phyloP scores from a whole-genome alignment of 2,329 filamentous ascomycete genomes.

The Sporothrix inflata region DNA sequence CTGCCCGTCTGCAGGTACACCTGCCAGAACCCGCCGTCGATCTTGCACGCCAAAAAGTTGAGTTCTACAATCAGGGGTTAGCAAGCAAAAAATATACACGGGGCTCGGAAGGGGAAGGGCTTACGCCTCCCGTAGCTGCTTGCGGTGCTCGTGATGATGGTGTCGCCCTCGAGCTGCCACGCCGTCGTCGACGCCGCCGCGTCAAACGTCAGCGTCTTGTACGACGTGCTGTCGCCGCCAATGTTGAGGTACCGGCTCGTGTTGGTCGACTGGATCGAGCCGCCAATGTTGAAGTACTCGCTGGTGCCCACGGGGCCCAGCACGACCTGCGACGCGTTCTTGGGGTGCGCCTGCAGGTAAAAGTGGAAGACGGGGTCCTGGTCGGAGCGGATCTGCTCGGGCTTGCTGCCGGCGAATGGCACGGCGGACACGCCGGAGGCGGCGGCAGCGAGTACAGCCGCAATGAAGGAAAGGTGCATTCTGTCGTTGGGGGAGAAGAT shows the following conservation, averaged over 20 bases:
- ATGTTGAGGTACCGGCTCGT: constrained; percentile 54
- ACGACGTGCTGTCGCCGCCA: constrained; percentile 49
- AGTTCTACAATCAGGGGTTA: constrained; percentile 46
- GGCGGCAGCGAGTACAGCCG: background rate
- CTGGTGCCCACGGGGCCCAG: constrained; percentile 55
- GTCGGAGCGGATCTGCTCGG: constrained; percentile 33
- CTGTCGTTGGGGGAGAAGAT: background rate
- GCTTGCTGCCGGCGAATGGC: constrained; percentile 29
- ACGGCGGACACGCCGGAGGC: background rate
- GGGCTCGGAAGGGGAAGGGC: constrained; percentile 29
- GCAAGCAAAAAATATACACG: background rate
- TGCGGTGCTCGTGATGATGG: constrained; percentile 49
- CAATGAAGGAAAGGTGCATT: background rate
- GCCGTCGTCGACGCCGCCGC: constrained; percentile 48
- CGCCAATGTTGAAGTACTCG: constrained; percentile 54
- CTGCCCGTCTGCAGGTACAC: constrained; percentile 58
- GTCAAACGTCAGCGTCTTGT: constrained; percentile 55
- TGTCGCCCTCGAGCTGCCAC: constrained; percentile 54
- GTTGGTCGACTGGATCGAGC: constrained; percentile 54
- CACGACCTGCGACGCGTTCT: constrained; percentile 50
- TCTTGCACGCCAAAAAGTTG: constrained; percentile 55
- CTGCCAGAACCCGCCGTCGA: constrained; percentile 51
- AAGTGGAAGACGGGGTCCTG: constrained; percentile 55
- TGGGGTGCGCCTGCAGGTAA: constrained; percentile 53
- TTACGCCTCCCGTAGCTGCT: constrained; percentile 50